Evolutionary conservation across 805 yeast genomes (phyloP).

Genomic region (Candida tibetensis): DNA sequence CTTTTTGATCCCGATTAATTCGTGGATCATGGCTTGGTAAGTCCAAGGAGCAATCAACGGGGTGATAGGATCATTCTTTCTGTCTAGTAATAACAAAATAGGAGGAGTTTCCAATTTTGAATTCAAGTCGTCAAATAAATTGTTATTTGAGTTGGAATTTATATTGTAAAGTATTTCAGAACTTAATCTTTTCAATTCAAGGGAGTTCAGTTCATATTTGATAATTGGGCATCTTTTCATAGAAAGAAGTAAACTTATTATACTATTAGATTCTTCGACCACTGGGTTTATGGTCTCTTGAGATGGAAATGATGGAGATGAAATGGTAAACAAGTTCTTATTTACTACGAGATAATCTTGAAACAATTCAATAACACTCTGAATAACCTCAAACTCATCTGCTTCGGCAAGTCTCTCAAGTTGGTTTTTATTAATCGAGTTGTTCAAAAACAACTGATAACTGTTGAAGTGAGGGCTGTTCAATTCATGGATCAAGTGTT

Average conservation of each 20-base stretch:
- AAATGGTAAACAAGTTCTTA: conserved; percentile 52
- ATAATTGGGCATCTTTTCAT: conserved; percentile 76
- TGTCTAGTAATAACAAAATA: conserved; percentile 68
- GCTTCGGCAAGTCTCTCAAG: conserved; percentile 86
- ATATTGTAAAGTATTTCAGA: conserved; percentile 60
- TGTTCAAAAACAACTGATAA: conserved; percentile 78
- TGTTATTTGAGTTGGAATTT: conserved; percentile 50
- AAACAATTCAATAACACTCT: conserved; percentile 76
- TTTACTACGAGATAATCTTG: conserved; percentile 79
- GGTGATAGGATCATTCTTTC: conserved; percentile 89
- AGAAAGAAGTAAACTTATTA: conserved; percentile 63
- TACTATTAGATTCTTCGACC: conserved; percentile 33
- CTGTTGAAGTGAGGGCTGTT: conserved; percentile 73
- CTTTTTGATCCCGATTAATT: conserved; percentile 75
- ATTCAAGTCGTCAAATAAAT: conserved; percentile 64
- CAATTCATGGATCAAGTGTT: conserved; percentile 61
- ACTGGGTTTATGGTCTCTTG: conserved; percentile 19
- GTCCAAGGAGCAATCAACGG: conserved; percentile 96
- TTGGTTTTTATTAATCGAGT: conserved; percentile 69
- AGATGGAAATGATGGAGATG: conserved; percentile 36
- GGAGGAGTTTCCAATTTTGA: conserved; percentile 66
- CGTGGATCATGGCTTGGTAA: conserved; percentile 96
- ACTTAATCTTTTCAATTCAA: conserved; percentile 63
- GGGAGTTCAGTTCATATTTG: conserved; percentile 70
- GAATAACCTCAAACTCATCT: conserved; percentile 80